Evolutionary conservation across 345 rosid genomes (phyloP).

Genomic region (Pistacia integerrima): DNA sequence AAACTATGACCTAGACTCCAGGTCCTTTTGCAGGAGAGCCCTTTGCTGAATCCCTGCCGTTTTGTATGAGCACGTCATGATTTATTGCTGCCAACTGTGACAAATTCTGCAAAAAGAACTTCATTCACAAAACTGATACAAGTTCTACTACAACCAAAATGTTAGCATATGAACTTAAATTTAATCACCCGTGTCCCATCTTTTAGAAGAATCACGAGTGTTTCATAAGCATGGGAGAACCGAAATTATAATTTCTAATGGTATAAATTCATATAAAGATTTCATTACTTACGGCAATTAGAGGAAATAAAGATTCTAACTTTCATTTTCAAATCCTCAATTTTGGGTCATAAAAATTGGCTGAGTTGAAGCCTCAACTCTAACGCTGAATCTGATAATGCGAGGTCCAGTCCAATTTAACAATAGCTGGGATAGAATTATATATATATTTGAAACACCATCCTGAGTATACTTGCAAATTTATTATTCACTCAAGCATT

Average conservation of each 20-base stretch:
- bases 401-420: no score
- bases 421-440: no score
- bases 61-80: constrained; percentile 69
- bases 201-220: background rate
- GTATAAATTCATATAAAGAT: no score
- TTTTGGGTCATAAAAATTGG: no score
- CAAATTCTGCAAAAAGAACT: constrained; percentile 53
- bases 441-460: background rate
- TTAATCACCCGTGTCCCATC: no score
- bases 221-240: background rate
- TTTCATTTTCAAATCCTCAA: no score
- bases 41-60: constrained; percentile 55
- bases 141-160: background rate
- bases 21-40: constrained; percentile 48
- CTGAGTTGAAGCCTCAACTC: no score
- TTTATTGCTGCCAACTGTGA: constrained; percentile 82
- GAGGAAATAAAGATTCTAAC: background rate
- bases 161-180: background rate
- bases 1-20: constrained; percentile 33
- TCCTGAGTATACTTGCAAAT: background rate
- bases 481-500: no score
- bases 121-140: background rate
- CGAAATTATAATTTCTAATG: no score
- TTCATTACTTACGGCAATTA: no score
- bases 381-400: no score